Conservation (phyloP, 148 eudicot genomes). For the Oxyria digyna region DNA sequence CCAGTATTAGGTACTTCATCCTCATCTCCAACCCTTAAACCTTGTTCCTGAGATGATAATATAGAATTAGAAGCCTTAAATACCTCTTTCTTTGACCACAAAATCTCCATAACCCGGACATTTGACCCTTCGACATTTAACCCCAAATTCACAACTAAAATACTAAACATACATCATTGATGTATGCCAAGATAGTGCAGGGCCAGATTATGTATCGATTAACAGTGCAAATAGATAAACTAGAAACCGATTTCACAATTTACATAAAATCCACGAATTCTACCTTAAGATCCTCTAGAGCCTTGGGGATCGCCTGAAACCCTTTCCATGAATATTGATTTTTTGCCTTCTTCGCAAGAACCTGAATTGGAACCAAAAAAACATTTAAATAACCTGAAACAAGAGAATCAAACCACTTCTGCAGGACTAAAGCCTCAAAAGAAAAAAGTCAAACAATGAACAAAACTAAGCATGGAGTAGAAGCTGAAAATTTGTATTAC, state of each 20-base stretch:
- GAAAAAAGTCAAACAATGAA: not conserved
- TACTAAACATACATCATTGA: not conserved
- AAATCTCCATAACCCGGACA: constrained; percentile 16
- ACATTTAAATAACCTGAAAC: not conserved
- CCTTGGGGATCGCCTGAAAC: constrained; percentile 55
- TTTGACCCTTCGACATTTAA: not conserved
- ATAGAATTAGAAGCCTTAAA: not conserved
- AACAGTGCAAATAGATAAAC: not conserved
- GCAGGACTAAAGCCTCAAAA: not conserved
- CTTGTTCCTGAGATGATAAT: not conserved
- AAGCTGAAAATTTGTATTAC: constrained; percentile 29
- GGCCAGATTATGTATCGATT: not conserved
- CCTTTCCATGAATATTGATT: constrained; percentile 91
- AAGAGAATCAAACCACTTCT: not conserved
- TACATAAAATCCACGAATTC: not conserved
- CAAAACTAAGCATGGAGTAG: not conserved
- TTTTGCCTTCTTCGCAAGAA: constrained; percentile 67
- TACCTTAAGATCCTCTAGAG: constrained; percentile 64
- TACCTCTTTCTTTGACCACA: not conserved
- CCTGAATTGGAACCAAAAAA: constrained; percentile 24
- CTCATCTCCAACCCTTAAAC: constrained; percentile 44
- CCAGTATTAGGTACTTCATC: constrained; percentile 31
- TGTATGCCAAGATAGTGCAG: not conserved
- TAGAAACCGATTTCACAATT: not conserved
- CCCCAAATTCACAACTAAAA: not conserved